Conservation (phyloP, 1,284 basidiomycete genomes). For the Neotropicomus parvogracilis region DNA sequence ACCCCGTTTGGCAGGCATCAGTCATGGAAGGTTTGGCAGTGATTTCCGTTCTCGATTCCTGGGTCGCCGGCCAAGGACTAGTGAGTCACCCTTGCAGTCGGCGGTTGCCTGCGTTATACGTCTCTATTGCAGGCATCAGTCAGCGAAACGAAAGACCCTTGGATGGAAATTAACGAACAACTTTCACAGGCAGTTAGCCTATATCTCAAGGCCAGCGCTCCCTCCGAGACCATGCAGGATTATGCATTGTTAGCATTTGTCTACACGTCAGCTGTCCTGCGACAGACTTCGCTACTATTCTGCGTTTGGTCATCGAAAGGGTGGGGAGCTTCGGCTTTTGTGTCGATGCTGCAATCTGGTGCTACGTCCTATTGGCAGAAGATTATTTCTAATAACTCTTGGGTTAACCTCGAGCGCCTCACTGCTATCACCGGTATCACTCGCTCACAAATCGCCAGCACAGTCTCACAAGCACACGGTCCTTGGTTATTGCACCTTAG, state of each 20-base stretch:
- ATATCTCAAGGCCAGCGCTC: slow-evolving; percentile 56
- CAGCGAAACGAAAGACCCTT: slow-evolving; percentile 53
- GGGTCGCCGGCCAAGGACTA: slow-evolving; percentile 71
- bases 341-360: slow-evolving; percentile 66
- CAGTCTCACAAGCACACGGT: slow-evolving; percentile 70
- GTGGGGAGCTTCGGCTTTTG: slow-evolving; percentile 79
- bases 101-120: slow-evolving; percentile 21
- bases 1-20: slow-evolving; percentile 84
- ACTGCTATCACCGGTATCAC: slow-evolving; percentile 65
- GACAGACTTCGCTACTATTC: slow-evolving; percentile 68
- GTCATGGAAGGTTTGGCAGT: slow-evolving; percentile 81
- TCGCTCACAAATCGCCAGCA: slow-evolving; percentile 60
- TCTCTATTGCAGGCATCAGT: slow-evolving; percentile 47
- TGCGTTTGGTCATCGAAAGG: slow-evolving; percentile 83
- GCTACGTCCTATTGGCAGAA: slow-evolving; percentile 53
- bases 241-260: slow-evolving; percentile 62
- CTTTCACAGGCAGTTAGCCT: slow-evolving; percentile 59
- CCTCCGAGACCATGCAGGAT: slow-evolving; percentile 54
- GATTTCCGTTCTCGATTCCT: slow-evolving; percentile 75
- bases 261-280: slow-evolving; percentile 62
- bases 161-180: slow-evolving; percentile 67
- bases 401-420: slow-evolving; percentile 56
- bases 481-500: slow-evolving; percentile 84
- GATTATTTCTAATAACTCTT: slow-evolving; percentile 40
- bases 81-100: slow-evolving; percentile 39